phyloP scores from a whole-genome alignment of 768 basidiomycete genomes.

The Kondoa malvinella region DNA sequence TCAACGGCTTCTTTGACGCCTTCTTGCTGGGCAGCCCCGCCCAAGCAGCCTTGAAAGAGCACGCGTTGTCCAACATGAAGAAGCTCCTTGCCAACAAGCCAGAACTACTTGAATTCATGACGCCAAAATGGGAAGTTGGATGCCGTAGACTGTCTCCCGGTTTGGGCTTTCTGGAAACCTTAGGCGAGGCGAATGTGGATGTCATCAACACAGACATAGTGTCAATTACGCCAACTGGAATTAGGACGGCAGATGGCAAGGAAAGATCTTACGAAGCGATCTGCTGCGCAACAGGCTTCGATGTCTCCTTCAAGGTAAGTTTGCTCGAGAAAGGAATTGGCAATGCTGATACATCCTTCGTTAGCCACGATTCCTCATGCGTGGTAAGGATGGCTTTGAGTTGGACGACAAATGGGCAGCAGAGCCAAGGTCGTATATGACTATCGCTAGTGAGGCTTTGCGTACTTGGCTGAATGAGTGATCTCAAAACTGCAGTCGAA shows the following conservation, averaged over 20 bases:
- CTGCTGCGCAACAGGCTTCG: conserved; percentile 23
- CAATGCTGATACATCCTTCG: neutral
- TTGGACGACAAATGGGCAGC: conserved; percentile 13
- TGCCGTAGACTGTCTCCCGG: conserved; percentile 17
- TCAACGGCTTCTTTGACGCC: neutral
- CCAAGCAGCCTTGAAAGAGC: conserved; percentile 3
- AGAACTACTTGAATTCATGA: conserved; percentile 12
- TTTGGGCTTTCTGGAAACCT: conserved; percentile 15
- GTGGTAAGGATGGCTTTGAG: conserved; percentile 12
- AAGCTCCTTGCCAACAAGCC: conserved; percentile 3
- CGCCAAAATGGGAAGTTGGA: conserved; percentile 14
- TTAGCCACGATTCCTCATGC: conserved; percentile 2
- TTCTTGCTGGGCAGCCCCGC: conserved; percentile 9
- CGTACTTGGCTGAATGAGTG: neutral
- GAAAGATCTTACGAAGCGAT: conserved; percentile 18
- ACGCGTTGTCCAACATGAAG: conserved; percentile 5
- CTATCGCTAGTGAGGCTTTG: conserved; percentile 3
- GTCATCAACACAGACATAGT: conserved; percentile 12
- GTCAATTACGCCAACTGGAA: conserved; percentile 11
- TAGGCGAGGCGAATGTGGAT: conserved; percentile 13
- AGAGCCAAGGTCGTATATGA: conserved; percentile 15
- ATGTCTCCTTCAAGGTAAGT: conserved; percentile 10
- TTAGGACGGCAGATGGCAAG: conserved; percentile 13
- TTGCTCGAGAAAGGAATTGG: too few relatives aligned
- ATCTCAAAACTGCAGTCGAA: neutral